Base-by-base conservation (phyloP, 768 basidiomycete genomes). In the Butyriboletus loyo region DNA sequence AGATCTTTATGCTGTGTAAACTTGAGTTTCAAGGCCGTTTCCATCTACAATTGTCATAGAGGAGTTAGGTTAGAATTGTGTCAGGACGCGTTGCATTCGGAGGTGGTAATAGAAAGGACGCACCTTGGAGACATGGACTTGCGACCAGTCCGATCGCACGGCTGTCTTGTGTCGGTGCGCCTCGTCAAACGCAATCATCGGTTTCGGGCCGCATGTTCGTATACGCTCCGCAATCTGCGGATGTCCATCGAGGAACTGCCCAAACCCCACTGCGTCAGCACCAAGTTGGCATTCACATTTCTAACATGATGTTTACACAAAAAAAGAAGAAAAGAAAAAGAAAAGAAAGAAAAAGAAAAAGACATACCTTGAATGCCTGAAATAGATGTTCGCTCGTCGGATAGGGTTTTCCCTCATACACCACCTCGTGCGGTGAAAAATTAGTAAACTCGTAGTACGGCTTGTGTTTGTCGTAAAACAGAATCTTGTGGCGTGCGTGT, bases 311-410 rank as follows among this genome's bases (percentile, higher is more conserved):
- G 21, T 11, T 30, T 31, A n/a, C n/a, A 5, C 25, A 17, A 11
- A 13, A 13, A 14, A 28, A 21, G 8, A 21, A 19, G 9, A 36
- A 31, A 8, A 22, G 14, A 9, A 40, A 36, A 8, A 27, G n/a
- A 38, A 37, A 22, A 17, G 10, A 25, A 17, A 9, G 7, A n/a
- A 21, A 14, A 21, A 19, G 9, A 36, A 31, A 8, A 22, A 65
- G n/a, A 17, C 17, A n/a, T 50, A 81, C 85, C 67, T 87, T 88
- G 73, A 86, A 84, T 0, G 87, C 85, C 60, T 88, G 86, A 59
- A 87, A 88, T 19, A 89, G 77, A 66, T 89, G 87, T 60, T 88
- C 87, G 64, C 85, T 85, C 7, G 87, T 89, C 0, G 85, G 85
- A 57, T 88, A 89, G 37, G 71, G 72, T 61, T 82, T 83, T 19